Conservation (phyloP, 257 asterid genomes). For the Lycium ferocissimum region DNA sequence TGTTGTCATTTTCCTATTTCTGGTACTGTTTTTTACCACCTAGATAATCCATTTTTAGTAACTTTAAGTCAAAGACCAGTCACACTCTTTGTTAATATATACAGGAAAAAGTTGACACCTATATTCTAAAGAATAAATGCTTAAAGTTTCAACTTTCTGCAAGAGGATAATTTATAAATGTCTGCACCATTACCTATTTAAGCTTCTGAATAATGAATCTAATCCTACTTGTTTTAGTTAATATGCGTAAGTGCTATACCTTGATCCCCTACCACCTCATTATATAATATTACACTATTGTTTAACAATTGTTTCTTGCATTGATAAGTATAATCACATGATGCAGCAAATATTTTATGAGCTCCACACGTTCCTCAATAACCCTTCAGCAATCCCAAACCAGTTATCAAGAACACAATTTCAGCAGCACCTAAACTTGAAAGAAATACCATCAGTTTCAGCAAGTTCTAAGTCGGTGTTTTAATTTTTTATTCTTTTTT, state of each 20-base stretch:
- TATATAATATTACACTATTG: neutral
- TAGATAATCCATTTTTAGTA: neutral
- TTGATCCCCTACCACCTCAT: conserved; percentile 28
- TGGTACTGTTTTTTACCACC: conserved; percentile 15
- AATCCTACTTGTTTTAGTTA: conserved; percentile 34
- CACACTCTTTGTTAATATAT: neutral
- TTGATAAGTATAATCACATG: conserved; percentile 17
- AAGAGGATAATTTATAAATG: conserved; percentile 11
- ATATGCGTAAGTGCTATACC: conserved; percentile 28
- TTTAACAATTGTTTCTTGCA: conserved; percentile 1
- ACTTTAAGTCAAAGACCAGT: conserved; percentile 14
- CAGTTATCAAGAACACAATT: neutral
- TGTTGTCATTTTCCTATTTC: conserved; percentile 20
- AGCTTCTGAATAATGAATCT: conserved; percentile 33
- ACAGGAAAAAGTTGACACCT: conserved; percentile 2
- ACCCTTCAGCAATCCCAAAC: conserved; percentile 18
- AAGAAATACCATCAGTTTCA: neutral
- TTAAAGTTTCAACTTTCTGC: conserved; percentile 7
- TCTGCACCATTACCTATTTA: neutral
- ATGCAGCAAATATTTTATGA: conserved; percentile 20
- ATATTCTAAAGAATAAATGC: neutral
- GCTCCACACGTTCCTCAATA: neutral
- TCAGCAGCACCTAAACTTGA: neutral
- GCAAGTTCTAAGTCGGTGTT: neutral
- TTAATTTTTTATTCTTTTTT: neutral